Evolutionary conservation across 2,329 filamentous ascomycete species (phyloP).

Genomic region (Penicillium digitatum): DNA sequence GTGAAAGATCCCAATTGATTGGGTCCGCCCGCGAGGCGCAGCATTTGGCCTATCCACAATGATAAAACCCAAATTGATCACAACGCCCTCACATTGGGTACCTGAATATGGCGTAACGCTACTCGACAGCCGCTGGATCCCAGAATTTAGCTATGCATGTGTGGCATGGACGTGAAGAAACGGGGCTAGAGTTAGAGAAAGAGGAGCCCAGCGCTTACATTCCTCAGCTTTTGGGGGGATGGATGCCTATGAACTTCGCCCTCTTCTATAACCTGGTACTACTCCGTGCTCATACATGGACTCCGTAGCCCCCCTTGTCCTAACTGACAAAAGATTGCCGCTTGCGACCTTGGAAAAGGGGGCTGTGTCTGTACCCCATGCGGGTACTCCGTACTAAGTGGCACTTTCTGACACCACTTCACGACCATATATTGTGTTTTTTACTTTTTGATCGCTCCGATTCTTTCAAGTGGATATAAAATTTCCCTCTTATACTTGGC

Average conservation of each 20-base stretch:
- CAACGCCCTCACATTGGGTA: conserved; percentile 1
- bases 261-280: background rate
- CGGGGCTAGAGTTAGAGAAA: background rate
- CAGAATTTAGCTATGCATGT: background rate
- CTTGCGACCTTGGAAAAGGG: background rate
- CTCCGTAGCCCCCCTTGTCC: background rate
- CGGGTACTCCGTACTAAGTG: background rate
- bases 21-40: conserved; percentile 1
- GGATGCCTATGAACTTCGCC: background rate
- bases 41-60: background rate
- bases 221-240: background rate
- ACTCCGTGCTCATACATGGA: background rate
- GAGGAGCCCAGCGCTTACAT: conserved; percentile 3
- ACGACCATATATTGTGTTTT: background rate
- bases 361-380: background rate
- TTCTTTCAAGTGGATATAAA: background rate
- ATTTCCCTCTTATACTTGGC: conserved; percentile 4
- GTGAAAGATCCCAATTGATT: background rate
- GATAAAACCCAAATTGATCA: background rate
- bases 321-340: background rate
- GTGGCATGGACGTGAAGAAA: background rate
- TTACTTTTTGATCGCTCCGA: background rate
- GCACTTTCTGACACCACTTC: background rate
- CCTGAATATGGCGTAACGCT: background rate
- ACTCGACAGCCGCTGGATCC: background rate